These are phyloP conservation scores for Zostera marina DNA, from an alignment of 116 monocot species.

Conservation along the genomic window DNA sequence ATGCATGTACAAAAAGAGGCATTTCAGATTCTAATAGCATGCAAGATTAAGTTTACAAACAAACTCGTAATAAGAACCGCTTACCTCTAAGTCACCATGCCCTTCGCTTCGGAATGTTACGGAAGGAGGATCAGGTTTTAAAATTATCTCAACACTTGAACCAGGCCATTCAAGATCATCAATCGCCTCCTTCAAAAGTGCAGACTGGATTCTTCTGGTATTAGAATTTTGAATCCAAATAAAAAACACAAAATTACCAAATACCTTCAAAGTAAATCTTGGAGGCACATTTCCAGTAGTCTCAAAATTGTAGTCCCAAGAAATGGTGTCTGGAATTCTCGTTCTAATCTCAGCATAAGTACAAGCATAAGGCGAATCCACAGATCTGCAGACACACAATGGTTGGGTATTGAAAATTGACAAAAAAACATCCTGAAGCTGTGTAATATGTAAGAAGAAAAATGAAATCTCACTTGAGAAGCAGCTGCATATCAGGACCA, in stretches of 20 bases:
- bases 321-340: constrained; percentile 77
- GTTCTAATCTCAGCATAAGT: constrained; percentile 94
- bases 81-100: constrained; percentile 93
- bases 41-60: not conserved
- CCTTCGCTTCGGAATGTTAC: constrained; percentile 83
- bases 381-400: constrained; percentile 25
- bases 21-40: not conserved
- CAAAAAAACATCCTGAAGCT: not conserved
- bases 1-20: constrained; percentile 5
- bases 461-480: constrained; percentile 48
- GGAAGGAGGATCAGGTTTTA: constrained; percentile 63
- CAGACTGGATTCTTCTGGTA: constrained; percentile 27
- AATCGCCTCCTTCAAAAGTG: constrained; percentile 79
- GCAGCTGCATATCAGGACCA: constrained; percentile 93
- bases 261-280: constrained; percentile 81
- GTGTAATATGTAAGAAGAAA: not conserved
- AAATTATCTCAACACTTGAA: constrained; percentile 64
- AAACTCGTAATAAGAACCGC: not conserved
- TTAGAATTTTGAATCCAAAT: not conserved
- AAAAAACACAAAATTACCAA: not conserved
- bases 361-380: constrained; percentile 70
- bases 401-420: not conserved
- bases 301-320: constrained; percentile 91
- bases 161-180: constrained; percentile 99
- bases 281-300: constrained; percentile 38